A percentile compares a stretch with the other conserved stretches of the same genome.
phyloP scores from a whole-genome alignment of 192 early-diverging fungal species.

The Coemansia sp. region DNA sequence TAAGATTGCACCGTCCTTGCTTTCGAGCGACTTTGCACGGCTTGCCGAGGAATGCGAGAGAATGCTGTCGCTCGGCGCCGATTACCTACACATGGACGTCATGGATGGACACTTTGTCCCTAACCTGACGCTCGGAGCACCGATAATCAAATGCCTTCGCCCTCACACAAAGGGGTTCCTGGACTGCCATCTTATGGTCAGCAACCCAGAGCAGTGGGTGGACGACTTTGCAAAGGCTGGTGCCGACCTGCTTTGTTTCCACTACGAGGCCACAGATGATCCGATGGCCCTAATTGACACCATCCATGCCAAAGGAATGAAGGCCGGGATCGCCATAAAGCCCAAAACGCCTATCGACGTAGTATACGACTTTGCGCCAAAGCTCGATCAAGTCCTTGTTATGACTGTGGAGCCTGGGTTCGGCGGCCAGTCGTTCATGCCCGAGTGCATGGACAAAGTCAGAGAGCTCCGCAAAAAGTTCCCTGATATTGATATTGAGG shows the following conservation, averaged over 20 bases:
- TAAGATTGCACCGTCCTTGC: conserved; percentile 90
- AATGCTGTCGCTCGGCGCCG: conserved; percentile 88
- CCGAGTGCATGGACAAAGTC: conserved; percentile 83
- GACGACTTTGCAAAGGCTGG: conserved; percentile 92
- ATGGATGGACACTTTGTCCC: conserved; percentile 99
- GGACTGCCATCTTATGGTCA: conserved; percentile 82
- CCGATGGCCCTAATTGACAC: conserved; percentile 72
- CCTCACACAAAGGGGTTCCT: conserved; percentile 90
- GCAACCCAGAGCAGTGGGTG: conserved; percentile 82
- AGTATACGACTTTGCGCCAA: conserved; percentile 56
- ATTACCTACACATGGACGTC: conserved; percentile 89
- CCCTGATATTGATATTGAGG: conserved; percentile 90
- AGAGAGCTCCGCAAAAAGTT: conserved; percentile 65
- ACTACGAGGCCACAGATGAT: conserved; percentile 86
- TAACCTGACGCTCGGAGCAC: conserved; percentile 93
- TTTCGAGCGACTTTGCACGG: conserved; percentile 86
- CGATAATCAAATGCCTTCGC: conserved; percentile 83
- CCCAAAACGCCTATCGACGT: conserved; percentile 77
- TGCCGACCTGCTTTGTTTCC: conserved; percentile 85
- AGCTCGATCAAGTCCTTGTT: conserved; percentile 85
- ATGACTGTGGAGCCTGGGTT: conserved; percentile 99
- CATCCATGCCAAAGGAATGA: conserved; percentile 85
- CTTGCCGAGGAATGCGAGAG: conserved; percentile 83
- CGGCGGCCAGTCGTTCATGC: conserved; percentile 95
- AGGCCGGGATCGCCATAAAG: conserved; percentile 90